phyloP scores from a whole-genome alignment of 208 protist genomes.

The Sergeia podlipaevii region DNA sequence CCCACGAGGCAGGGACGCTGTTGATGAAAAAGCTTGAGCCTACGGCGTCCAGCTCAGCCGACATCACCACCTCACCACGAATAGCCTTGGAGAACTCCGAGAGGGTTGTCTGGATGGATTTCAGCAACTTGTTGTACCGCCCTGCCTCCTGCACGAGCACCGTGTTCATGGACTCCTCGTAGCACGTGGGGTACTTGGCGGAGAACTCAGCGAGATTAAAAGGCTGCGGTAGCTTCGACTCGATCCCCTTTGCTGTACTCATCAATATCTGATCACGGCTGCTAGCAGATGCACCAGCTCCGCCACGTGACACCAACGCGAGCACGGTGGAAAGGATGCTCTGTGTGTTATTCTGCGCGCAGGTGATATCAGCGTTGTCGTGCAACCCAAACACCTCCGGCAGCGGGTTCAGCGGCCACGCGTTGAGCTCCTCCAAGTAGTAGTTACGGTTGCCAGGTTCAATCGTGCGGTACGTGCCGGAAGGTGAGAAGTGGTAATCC shows the following conservation, averaged over 20 bases:
- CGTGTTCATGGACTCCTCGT: slow-evolving; percentile 95
- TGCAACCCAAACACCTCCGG: slow-evolving; percentile 97
- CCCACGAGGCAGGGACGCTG: slow-evolving; percentile 90
- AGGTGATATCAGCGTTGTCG: slow-evolving; percentile 97
- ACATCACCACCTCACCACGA: slow-evolving; percentile 97
- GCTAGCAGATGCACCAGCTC: slow-evolving; percentile 24
- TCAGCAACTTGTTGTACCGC: slow-evolving; percentile 94
- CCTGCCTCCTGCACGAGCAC: slow-evolving; percentile 93
- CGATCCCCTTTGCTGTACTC: slow-evolving; percentile 78
- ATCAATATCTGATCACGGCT: slow-evolving; percentile 75
- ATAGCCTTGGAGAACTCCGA: slow-evolving; percentile 92
- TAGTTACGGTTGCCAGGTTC: slow-evolving; percentile 78
- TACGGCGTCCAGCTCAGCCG: slow-evolving; percentile 92
- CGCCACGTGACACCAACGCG: slow-evolving; percentile 71
- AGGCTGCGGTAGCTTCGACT: slow-evolving; percentile 71
- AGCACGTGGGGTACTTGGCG: slow-evolving; percentile 87
- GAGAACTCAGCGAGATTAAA: slow-evolving; percentile 85
- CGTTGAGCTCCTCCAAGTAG: slow-evolving; percentile 86
- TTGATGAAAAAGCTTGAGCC: slow-evolving; percentile 95
- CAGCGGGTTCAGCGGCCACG: slow-evolving; percentile 92
- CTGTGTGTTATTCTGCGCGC: slow-evolving; percentile 81
- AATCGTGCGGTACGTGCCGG: slow-evolving; percentile 87
- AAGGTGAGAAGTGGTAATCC: slow-evolving; percentile 89
- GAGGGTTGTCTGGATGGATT: slow-evolving; percentile 84
- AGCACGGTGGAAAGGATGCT: slow-evolving; percentile 83